These are phyloP conservation scores for Viola odorata DNA, from an alignment of 345 rosid genomes.

Conservation along the genomic window DNA sequence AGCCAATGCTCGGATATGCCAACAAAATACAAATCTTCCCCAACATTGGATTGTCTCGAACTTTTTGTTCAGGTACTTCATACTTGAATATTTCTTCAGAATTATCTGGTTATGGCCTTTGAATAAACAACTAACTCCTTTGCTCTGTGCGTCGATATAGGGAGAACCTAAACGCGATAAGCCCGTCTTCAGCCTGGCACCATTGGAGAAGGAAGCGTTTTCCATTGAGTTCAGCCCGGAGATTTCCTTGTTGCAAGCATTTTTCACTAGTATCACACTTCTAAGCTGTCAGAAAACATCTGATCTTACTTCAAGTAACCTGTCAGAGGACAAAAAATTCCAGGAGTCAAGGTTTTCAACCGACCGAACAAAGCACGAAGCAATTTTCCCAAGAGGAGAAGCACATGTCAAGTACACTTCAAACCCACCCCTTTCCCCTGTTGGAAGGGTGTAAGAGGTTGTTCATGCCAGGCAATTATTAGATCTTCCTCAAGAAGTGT, in stretches of 20 bases:
- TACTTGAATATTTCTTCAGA: slow-evolving; percentile 1
- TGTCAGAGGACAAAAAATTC: slow-evolving; percentile 16
- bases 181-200: slow-evolving; percentile 52
- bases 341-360: slow-evolving; percentile 20
- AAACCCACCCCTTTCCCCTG: slow-evolving; percentile 74
- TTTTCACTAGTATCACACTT: slow-evolving; percentile 54
- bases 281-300: slow-evolving; percentile 36
- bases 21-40: slow-evolving; percentile 15
- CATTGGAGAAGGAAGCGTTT: slow-evolving; percentile 48
- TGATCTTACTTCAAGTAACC: slow-evolving; percentile 20
- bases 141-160: slow-evolving; percentile 21
- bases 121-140: not conserved
- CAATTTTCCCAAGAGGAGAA: slow-evolving; percentile 4
- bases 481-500: not conserved
- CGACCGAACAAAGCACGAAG: slow-evolving; percentile 16
- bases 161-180: slow-evolving; percentile 29
- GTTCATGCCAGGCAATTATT: slow-evolving; percentile 3
- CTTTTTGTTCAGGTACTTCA: slow-evolving; percentile 52
- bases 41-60: slow-evolving; percentile 33
- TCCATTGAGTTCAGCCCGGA: slow-evolving; percentile 58
- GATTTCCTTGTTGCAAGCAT: slow-evolving; percentile 59
- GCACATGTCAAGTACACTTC: slow-evolving; percentile 47
- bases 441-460: slow-evolving; percentile 56
- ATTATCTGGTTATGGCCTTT: not conserved
- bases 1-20: slow-evolving; percentile 19